Percentiles rank a stretch among this genome's conserved stretches.
These are phyloP conservation scores for Skeletonema costatum DNA, from an alignment of 108 stramenopile species.

Conservation along the genomic window DNA sequence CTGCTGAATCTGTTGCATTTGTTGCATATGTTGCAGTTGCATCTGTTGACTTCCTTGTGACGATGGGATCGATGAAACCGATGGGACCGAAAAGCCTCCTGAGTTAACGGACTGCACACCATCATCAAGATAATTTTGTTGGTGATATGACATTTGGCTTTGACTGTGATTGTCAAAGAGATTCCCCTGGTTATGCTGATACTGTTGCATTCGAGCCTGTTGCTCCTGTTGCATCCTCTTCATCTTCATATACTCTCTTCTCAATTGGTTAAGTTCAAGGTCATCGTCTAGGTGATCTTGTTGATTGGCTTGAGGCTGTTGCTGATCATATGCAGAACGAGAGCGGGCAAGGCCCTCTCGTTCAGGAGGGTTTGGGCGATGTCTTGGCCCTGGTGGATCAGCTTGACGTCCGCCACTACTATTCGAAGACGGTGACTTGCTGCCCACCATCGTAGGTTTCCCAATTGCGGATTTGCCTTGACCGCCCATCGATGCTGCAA, in stretches of 20 bases:
- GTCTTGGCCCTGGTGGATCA: slow-evolving; percentile 22
- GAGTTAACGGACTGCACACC: background rate
- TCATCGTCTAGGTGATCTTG: background rate
- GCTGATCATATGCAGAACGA: background rate
- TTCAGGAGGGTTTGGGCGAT: slow-evolving; percentile 20
- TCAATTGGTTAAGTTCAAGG: slow-evolving; percentile 14
- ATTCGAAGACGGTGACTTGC: background rate
- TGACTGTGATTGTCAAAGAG: background rate
- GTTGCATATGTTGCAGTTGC: slow-evolving; percentile 9
- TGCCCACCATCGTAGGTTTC: too few relatives aligned
- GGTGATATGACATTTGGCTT: background rate
- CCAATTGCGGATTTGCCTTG: background rate
- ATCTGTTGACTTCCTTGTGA: slow-evolving; percentile 2
- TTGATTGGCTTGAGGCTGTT: slow-evolving; percentile 1
- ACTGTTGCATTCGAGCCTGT: slow-evolving; percentile 11
- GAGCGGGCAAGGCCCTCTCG: slow-evolving; percentile 19
- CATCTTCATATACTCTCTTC: slow-evolving; percentile 17
- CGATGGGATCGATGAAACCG: background rate
- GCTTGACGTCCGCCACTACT: slow-evolving; percentile 10
- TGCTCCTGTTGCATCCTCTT: slow-evolving; percentile 23
- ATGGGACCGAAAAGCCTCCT: background rate
- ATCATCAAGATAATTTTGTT: background rate
- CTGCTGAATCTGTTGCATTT: slow-evolving; percentile 16
- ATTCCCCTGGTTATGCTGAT: slow-evolving; percentile 3
- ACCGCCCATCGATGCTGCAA: slow-evolving; percentile 12